Base-by-base conservation (phyloP, 108 stramenopile genomes). In the Cyclotella choctawhatcheeana region DNA sequence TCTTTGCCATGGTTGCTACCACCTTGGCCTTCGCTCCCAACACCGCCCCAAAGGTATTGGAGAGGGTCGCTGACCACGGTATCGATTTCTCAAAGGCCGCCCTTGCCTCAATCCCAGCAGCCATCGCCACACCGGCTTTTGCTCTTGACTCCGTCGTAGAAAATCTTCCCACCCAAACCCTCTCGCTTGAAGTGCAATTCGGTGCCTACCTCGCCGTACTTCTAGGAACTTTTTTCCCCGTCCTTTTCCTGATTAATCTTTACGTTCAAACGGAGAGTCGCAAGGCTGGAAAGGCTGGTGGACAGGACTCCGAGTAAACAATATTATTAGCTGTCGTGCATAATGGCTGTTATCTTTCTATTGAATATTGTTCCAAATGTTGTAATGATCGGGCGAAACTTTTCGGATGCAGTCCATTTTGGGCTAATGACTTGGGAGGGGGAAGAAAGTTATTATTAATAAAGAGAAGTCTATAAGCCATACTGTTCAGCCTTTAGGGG, bases 151-250 rank as follows among this genome's bases (percentile, higher is more conserved):
- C 90, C 61, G 84, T 94, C 74, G 71, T 94, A 45, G 88, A 81
- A 48, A 71, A 77, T 32, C 85, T 95, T 55, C 94, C 94, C 45
- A 86, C 91, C 68, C 86, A 89, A 64, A 85, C 90, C 43, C 64
- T 95, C 55, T 80, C 91, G 72, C 86, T 92, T 72, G 89, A 95
- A 82, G 94, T 95, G 82, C 90, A 91, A 72, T 92, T 92, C 82
- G 94, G 94, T 71, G 96, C 96, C 37, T 97, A 94, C 87, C 83
- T 97, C 74, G 96, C 96, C 60, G 93, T 97, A 18, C 87, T 95
- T 73, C 78, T 97, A 18, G 96, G 96, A 82, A 95, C 94, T 37
- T 93, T 97, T 83, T 92, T 97, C 48, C 96, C 96, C 47, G 72
- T 58, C 27, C 83, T 95, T 30, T 97, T 97, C 50, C 12, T 97